phyloP scores from a whole-genome alignment of 768 basidiomycete genomes.

The Tubosaeta brunneosetosa region DNA sequence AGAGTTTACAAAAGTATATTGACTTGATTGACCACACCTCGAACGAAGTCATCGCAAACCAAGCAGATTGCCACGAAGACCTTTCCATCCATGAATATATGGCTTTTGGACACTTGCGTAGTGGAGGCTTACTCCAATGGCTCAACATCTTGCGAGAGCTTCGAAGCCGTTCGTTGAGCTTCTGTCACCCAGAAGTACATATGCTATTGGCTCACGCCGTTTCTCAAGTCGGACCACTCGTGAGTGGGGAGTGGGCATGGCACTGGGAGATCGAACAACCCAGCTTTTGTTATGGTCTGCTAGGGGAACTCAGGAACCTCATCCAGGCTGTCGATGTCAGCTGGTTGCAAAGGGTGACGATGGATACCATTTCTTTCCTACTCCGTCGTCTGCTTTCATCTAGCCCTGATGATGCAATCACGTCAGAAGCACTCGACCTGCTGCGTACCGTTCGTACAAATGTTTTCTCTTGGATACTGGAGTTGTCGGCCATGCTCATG shows the following conservation, averaged over 20 bases:
- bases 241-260: conserved; percentile 27
- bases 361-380: conserved; percentile 32
- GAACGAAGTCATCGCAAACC: conserved; percentile 41
- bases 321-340: conserved; percentile 33
- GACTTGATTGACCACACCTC: conserved; percentile 32
- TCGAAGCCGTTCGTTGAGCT: no score
- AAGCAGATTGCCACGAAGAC: conserved; percentile 35
- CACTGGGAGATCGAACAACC: conserved; percentile 33
- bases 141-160: no score
- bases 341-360: conserved; percentile 34
- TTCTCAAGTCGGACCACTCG: neutral
- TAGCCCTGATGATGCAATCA: conserved; percentile 5
- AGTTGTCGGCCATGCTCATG: conserved; percentile 24
- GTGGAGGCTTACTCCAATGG: no score
- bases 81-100: no score
- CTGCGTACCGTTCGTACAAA: conserved; percentile 30
- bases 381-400: conserved; percentile 33
- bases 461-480: conserved; percentile 33
- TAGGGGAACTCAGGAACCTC: conserved; percentile 32
- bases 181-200: no score
- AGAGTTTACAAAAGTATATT: conserved; percentile 34
- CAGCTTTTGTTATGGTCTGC: conserved; percentile 32
- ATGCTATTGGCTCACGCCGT: no score
- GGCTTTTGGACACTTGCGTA: no score
- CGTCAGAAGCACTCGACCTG: conserved; percentile 17